Base-by-base conservation (phyloP, 768 basidiomycete genomes). In the Tricholoma sp. region DNA sequence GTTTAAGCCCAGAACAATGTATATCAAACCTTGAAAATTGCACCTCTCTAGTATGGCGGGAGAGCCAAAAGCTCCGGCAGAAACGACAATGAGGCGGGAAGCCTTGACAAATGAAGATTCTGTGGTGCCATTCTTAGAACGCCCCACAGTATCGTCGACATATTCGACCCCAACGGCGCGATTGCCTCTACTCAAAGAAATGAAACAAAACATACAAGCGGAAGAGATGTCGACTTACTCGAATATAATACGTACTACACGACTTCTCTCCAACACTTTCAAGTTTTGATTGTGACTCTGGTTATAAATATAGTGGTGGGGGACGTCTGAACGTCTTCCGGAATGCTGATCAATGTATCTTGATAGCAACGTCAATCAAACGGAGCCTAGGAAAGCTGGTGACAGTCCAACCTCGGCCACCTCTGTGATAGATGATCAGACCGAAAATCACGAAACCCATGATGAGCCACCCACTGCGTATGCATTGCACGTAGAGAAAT, bases 331-430 rank as follows among this genome's bases (percentile, higher is more conserved):
- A 22, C 86, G 79, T 45, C 61, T 73, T 27, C 86, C 85, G 2
- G 76, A 82, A n/a, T 68, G 66, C 2, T 63, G 67, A 57, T 82
- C 73, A 14, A 88, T 72, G 64, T 82, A 88, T 63, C 86, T 89
- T 49, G 14, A 47, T 88, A 3, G 29, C 8, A 24, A 22, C 19
- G n/a, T 46, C 29, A 51, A n/a, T n/a, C n/a, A n/a, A n/a, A 45
- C 24, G 6, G n/a, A 49, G 24, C 14, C 12, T n/a, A 29, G 7
- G 1, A 29, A 9, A 49, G 4, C 29, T 5, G 27, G 14, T 5
- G 24, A 49, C 9, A 46, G 27, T 14, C 74, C 59, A 58, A 84
- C 83, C 78, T 82, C 50, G 71, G 73, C 82, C 83, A 85, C 67
- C 75, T 69, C 84, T 85, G 18, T 16, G 2, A 46, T 32, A 22